Conservation (phyloP, 2,329 filamentous ascomycete genomes). For the Pseudogymnoascus destructans region DNA sequence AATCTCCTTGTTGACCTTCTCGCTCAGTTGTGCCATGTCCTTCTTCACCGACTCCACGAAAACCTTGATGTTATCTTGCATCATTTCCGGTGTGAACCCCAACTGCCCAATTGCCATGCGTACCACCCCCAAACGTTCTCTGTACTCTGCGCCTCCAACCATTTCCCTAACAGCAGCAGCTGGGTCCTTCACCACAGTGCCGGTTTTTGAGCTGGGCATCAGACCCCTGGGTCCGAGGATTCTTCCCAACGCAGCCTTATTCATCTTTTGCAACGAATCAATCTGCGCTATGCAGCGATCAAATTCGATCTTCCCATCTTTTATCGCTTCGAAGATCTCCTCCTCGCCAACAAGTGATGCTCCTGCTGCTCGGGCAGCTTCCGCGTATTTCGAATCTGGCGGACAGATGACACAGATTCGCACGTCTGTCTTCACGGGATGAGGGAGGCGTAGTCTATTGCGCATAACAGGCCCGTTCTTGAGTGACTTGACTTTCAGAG, state of each 20-base stretch:
- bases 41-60: constrained; percentile 66
- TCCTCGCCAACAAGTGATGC: constrained; percentile 78
- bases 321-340: constrained; percentile 66
- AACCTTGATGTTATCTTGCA: constrained; percentile 70
- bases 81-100: constrained; percentile 73
- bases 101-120: constrained; percentile 85
- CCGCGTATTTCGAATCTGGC: constrained; percentile 61
- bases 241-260: constrained; percentile 66
- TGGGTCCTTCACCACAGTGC: constrained; percentile 78
- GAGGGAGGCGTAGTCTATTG: constrained; percentile 75
- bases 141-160: constrained; percentile 73
- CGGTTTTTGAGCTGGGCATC: constrained; percentile 82
- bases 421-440: constrained; percentile 78
- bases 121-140: constrained; percentile 73
- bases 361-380: constrained; percentile 63
- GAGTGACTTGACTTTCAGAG: constrained; percentile 67
- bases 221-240: constrained; percentile 78
- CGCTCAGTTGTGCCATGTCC: constrained; percentile 54
- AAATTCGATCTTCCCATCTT: constrained; percentile 63
- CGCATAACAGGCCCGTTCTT: constrained; percentile 81
- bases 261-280: constrained; percentile 63
- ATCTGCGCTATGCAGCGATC: constrained; percentile 80
- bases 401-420: constrained; percentile 84
- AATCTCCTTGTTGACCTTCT: constrained; percentile 57
- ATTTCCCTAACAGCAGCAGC: constrained; percentile 64